Conservation (phyloP, 768 basidiomycete species). For the Naganishia kalamii region DNA sequence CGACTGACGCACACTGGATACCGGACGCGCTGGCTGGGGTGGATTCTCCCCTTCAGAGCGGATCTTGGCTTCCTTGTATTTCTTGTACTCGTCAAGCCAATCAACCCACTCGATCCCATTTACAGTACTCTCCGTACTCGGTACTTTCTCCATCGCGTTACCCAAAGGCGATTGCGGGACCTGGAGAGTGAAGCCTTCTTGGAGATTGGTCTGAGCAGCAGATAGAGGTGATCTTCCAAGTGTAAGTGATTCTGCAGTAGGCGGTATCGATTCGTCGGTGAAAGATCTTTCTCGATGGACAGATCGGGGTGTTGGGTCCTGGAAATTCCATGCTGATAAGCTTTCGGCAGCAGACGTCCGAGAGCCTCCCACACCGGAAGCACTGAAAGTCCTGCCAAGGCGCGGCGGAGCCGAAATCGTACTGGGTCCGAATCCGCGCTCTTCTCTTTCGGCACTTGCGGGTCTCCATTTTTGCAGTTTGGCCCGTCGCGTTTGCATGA, state of each 20-base stretch:
- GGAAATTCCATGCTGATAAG: neutral
- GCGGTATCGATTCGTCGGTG: neutral
- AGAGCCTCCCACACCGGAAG: neutral
- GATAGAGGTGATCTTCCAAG: neutral
- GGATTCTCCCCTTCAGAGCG: slow-evolving; percentile 35
- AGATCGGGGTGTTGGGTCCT: neutral
- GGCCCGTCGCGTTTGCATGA: slow-evolving; percentile 48
- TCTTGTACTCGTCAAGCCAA: slow-evolving; percentile 50
- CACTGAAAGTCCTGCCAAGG: neutral
- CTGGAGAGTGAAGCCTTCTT: neutral
- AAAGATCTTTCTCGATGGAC: neutral
- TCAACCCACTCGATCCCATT: slow-evolving; percentile 51
- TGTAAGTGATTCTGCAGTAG: neutral
- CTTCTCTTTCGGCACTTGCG: slow-evolving; percentile 13
- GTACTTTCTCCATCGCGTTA: slow-evolving; percentile 9
- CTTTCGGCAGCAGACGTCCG: neutral
- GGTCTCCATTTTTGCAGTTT: slow-evolving; percentile 49
- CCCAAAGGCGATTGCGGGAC: neutral
- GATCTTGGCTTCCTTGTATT: slow-evolving; percentile 49
- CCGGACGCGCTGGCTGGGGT: neutral
- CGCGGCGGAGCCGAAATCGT: neutral
- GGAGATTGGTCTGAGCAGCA: neutral
- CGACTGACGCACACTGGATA: no score
- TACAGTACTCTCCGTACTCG: slow-evolving; percentile 29
- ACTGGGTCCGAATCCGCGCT: neutral